Evolutionary conservation across 2,329 filamentous ascomycete genomes (phyloP).

Genomic region (Coniosporium tulheliwenetii): DNA sequence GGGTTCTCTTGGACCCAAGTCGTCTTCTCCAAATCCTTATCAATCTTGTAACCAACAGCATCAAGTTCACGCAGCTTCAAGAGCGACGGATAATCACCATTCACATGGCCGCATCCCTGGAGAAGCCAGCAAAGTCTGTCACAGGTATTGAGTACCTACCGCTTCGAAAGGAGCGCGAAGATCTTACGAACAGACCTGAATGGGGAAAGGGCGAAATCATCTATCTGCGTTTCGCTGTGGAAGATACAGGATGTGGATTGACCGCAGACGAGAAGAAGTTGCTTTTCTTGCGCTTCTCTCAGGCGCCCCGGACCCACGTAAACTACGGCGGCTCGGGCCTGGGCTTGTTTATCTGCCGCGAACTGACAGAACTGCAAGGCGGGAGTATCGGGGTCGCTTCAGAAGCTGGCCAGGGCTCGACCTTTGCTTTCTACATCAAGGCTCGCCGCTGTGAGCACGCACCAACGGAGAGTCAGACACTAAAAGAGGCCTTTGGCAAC

Average conservation of each 20-base stretch:
- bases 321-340: conserved; percentile 52
- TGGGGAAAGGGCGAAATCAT: conserved; percentile 20
- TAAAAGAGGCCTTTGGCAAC: background rate
- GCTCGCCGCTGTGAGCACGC: conserved; percentile 26
- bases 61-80: conserved; percentile 11
- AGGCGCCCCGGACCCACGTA: conserved; percentile 51
- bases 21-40: conserved; percentile 12
- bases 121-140: conserved; percentile 6
- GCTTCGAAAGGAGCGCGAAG: background rate
- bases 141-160: background rate
- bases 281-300: conserved; percentile 54
- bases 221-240: conserved; percentile 18
- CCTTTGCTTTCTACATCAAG: conserved; percentile 53
- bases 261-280: conserved; percentile 19
- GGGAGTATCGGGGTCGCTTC: conserved; percentile 53
- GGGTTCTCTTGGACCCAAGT: conserved; percentile 10
- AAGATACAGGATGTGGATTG: conserved; percentile 24
- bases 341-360: conserved; percentile 54
- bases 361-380: conserved; percentile 53
- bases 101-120: conserved; percentile 4
- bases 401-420: conserved; percentile 41
- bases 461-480: background rate
- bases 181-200: conserved; percentile 6
- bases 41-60: conserved; percentile 11
- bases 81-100: conserved; percentile 6